A percentile compares a stretch with the other conserved stretches of the same genome.
Conservation (phyloP, 768 basidiomycete species). For the Leccinellum luteum region DNA sequence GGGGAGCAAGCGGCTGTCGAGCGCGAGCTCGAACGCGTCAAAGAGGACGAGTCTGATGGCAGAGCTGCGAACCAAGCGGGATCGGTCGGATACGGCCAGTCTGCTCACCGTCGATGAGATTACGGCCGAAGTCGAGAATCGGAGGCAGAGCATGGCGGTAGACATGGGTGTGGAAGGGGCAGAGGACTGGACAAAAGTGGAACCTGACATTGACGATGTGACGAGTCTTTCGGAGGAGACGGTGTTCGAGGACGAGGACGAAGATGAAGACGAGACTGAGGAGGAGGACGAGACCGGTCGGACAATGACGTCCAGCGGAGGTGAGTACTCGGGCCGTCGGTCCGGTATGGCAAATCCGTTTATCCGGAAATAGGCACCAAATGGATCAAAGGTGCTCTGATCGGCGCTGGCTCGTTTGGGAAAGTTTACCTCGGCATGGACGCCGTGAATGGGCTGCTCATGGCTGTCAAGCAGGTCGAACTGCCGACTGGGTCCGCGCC, state of each 20-base stretch:
- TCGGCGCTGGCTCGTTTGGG: constrained; percentile 93
- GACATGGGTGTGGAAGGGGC: constrained; percentile 46
- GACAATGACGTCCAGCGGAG: constrained; percentile 54
- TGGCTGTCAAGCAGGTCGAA: constrained; percentile 98
- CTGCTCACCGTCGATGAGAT: constrained; percentile 97
- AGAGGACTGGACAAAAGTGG: constrained; percentile 77
- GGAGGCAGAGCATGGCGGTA: constrained; percentile 50
- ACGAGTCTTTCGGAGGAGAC: constrained; percentile 44
- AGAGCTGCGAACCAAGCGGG: constrained; percentile 77
- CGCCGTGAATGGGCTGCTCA: constrained; percentile 81
- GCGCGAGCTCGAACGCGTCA: constrained; percentile 45
- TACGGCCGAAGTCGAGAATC: constrained; percentile 85
- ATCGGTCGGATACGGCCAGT: constrained; percentile 85
- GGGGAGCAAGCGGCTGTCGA: constrained; percentile 36
- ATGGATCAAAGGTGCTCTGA: constrained; percentile 96
- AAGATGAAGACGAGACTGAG: constrained; percentile 44
- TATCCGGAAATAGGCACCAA: constrained; percentile 60
- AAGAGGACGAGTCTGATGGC: constrained; percentile 80
- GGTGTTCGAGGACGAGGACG: constrained; percentile 48
- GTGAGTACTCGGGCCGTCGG: constrained; percentile 28
- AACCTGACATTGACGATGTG: constrained; percentile 49
- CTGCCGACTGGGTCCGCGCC: constrained; percentile 78
- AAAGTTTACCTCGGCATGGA: constrained; percentile 97
- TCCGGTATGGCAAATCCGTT: neutral
- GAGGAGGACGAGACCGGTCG: constrained; percentile 53